Evolutionary conservation across 495 filamentous ascomycete species (phyloP).

Genomic region (Penicillium coffeae): DNA sequence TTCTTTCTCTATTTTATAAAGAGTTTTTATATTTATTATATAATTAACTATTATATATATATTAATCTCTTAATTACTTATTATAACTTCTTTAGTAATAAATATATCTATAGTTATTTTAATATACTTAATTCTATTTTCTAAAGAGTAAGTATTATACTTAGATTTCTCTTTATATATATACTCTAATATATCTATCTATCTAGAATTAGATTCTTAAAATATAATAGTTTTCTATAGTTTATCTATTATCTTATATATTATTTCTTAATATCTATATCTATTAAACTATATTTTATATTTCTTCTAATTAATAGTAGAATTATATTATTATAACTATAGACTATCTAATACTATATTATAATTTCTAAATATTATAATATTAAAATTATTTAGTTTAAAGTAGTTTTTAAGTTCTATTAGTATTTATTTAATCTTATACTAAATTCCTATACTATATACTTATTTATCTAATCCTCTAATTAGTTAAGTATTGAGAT

Average conservation of each 20-base stretch:
- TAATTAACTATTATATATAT: not conserved
- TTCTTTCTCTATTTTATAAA: slow-evolving; percentile 1
- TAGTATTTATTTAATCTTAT: slow-evolving; percentile 7
- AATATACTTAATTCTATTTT: not conserved
- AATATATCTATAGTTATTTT: not conserved
- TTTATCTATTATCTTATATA: too few relatives aligned
- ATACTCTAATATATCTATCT: not conserved
- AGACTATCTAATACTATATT: not conserved
- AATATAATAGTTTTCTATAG: too few relatives aligned
- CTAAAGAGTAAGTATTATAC: not conserved
- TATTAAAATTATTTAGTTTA: slow-evolving; percentile 6
- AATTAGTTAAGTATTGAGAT: slow-evolving; percentile 9
- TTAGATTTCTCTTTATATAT: not conserved
- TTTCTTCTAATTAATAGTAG: too few relatives aligned
- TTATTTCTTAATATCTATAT: too few relatives aligned
- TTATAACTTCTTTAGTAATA: not conserved
- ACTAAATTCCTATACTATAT: slow-evolving; percentile 21
- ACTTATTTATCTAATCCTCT: slow-evolving; percentile 16
- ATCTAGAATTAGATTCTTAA: not conserved
- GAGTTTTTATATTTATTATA: not conserved
- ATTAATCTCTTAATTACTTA: not conserved
- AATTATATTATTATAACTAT: not conserved
- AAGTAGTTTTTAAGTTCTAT: slow-evolving; percentile 22
- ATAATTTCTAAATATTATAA: not conserved
- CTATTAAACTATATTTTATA: too few relatives aligned